phyloP scores from a whole-genome alignment of 2,329 filamentous ascomycete genomes.

The Macrophomina pseudophaseolina region DNA sequence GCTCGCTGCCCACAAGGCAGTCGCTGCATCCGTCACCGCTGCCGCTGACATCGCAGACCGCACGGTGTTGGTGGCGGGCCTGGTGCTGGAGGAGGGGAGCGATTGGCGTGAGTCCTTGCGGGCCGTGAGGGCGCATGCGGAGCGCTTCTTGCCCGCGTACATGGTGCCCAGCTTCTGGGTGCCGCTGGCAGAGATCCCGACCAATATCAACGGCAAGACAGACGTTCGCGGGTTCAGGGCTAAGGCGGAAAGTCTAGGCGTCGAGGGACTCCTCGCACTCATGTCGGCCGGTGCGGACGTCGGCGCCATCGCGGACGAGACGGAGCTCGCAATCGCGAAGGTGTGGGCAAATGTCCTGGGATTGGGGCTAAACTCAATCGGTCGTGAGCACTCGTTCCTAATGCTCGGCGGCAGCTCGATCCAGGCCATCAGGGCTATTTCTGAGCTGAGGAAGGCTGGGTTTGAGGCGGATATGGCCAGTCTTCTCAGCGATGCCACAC shows the following conservation, averaged over 20 bases:
- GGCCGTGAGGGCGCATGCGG: background rate
- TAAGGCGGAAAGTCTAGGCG: background rate
- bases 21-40: background rate
- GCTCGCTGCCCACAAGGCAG: background rate
- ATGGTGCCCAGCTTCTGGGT: slow-evolving; percentile 42
- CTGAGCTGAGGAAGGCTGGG: background rate
- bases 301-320: background rate
- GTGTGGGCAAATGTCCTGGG: background rate
- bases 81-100: slow-evolving; percentile 34
- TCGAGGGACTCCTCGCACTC: background rate
- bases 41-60: background rate
- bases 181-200: background rate
- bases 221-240: background rate
- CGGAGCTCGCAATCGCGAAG: background rate
- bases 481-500: background rate
- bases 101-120: slow-evolving; percentile 35
- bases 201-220: slow-evolving; percentile 7
- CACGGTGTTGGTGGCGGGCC: slow-evolving; percentile 49
- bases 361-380: background rate
- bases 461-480: background rate
- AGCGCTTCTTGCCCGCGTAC: slow-evolving; percentile 25
- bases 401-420: background rate
- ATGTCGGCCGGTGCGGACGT: background rate
- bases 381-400: background rate
- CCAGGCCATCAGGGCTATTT: background rate